These are phyloP conservation scores for Aspergillus sp. DNA, from an alignment of 2,329 filamentous ascomycete genomes.

Conservation along the genomic window DNA sequence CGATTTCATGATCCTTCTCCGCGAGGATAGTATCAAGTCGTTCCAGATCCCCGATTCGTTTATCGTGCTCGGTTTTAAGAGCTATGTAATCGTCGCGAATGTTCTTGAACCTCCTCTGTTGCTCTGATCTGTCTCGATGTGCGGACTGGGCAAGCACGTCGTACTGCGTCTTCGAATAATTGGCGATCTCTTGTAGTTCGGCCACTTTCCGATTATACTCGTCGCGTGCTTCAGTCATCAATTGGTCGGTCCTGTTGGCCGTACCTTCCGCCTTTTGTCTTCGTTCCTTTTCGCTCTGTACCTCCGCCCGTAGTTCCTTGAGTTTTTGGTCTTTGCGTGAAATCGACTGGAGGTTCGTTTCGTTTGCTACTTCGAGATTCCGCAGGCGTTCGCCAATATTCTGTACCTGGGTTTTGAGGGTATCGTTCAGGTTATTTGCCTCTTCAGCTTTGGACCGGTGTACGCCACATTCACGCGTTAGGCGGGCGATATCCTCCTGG, in stretches of 20 bases:
- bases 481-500: conserved; percentile 44
- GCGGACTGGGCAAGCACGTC: conserved; percentile 36
- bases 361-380: conserved; percentile 41
- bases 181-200: conserved; percentile 34
- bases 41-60: conserved; percentile 30
- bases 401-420: conserved; percentile 38
- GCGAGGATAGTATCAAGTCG: conserved; percentile 41
- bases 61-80: conserved; percentile 30
- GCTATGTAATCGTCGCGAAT: conserved; percentile 29
- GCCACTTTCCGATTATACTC: conserved; percentile 34
- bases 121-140: conserved; percentile 36
- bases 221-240: conserved; percentile 35
- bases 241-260: conserved; percentile 29
- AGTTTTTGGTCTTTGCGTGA: conserved; percentile 43
- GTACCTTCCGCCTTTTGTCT: conserved; percentile 36
- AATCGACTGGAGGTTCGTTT: conserved; percentile 41
- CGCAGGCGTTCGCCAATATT: conserved; percentile 41
- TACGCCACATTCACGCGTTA: conserved; percentile 42
- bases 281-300: conserved; percentile 37
- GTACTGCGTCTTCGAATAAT: conserved; percentile 35
- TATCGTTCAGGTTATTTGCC: conserved; percentile 41
- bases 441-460: conserved; percentile 42
- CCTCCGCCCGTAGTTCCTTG: conserved; percentile 38
- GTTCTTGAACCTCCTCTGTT: conserved; percentile 32
- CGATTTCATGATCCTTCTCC: conserved; percentile 40